These are phyloP conservation scores for Tetrastigma voinierianum DNA, from an alignment of 164 flowering plant species.

Conservation along the genomic window DNA sequence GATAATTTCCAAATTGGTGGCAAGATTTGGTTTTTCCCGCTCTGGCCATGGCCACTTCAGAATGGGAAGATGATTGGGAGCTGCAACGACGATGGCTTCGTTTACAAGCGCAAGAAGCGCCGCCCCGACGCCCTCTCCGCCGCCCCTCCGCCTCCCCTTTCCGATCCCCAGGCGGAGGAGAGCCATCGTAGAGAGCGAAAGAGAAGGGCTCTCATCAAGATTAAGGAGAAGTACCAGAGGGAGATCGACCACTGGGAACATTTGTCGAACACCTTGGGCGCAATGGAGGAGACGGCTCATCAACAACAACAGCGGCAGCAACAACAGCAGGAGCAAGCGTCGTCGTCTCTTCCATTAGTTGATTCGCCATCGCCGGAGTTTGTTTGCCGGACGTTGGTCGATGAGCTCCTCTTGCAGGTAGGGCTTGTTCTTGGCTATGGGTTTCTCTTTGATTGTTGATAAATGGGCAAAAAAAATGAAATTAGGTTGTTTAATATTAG, in stretches of 20 bases:
- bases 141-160: constrained; percentile 7
- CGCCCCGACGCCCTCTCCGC: constrained; percentile 16
- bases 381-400: constrained; percentile 25
- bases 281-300: constrained; percentile 26
- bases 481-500: neutral
- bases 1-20: no score
- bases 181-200: constrained; percentile 33
- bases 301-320: constrained; percentile 9
- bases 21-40: constrained; percentile 8
- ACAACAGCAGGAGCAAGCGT: constrained; percentile 3
- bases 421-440: neutral
- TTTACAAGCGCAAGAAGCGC: constrained; percentile 60
- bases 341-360: neutral
- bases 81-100: constrained; percentile 76
- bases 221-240: constrained; percentile 40
- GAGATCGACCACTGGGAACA: constrained; percentile 67
- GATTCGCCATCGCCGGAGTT: constrained; percentile 11
- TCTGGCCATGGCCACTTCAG: constrained; percentile 2
- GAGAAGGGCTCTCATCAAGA: constrained; percentile 43
- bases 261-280: constrained; percentile 49
- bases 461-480: neutral
- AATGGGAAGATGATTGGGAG: constrained; percentile 57
- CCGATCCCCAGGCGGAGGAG: constrained; percentile 39
- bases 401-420: constrained; percentile 65
- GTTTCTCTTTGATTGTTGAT: neutral